phyloP scores from a whole-genome alignment of 164 flowering plant genomes.

The Chimonanthus salicifolius region DNA sequence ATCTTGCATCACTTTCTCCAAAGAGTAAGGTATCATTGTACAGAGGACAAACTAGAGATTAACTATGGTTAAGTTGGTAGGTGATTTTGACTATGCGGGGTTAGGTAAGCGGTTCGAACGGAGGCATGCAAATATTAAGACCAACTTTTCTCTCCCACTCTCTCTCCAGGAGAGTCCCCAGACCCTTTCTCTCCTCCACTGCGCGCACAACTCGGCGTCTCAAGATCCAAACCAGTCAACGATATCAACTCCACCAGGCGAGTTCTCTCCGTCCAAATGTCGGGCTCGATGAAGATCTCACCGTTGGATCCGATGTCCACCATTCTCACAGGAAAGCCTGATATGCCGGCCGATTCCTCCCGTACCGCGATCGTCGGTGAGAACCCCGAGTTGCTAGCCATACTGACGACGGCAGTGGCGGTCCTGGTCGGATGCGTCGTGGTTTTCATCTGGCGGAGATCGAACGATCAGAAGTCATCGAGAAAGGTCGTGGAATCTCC shows the following conservation, averaged over 20 bases:
- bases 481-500: slow-evolving; percentile 25
- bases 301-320: slow-evolving; percentile 59
- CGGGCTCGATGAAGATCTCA: slow-evolving; percentile 37
- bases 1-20: no score
- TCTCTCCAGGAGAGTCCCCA: not conserved
- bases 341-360: slow-evolving; percentile 29
- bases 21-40: no score
- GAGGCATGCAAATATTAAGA: no score
- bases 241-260: not conserved
- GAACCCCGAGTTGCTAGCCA: slow-evolving; percentile 52
- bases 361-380: slow-evolving; percentile 32
- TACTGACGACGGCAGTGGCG: slow-evolving; percentile 67
- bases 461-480: slow-evolving; percentile 19
- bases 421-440: slow-evolving; percentile 62
- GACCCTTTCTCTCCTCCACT: not conserved
- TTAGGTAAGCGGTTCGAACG: not conserved
- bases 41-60: no score
- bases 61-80: not conserved
- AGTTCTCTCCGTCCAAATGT: not conserved
- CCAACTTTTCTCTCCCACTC: not conserved
- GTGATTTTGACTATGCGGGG: not conserved
- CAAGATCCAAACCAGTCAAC: not conserved
- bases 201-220: not conserved
- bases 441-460: slow-evolving; percentile 55
- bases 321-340: slow-evolving; percentile 37